Conservation (phyloP, 2,329 filamentous ascomycete species). For the Juglanconis oblonga region DNA sequence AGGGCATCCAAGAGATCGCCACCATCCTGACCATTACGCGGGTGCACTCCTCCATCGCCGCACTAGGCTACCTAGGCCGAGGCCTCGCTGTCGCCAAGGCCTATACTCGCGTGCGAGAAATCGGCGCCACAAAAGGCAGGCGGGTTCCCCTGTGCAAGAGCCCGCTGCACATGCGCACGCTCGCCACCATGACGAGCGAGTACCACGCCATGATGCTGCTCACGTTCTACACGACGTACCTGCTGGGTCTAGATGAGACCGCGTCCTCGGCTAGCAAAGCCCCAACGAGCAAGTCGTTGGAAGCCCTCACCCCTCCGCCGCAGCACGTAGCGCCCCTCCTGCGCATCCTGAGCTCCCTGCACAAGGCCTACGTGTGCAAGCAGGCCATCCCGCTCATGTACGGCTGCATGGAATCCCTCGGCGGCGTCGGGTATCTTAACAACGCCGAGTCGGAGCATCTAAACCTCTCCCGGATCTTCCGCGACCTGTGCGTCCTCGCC, state of each 20-base stretch:
- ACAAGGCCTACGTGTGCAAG: slow-evolving; percentile 58
- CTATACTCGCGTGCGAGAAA: slow-evolving; percentile 55
- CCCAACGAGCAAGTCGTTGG: slow-evolving; percentile 16
- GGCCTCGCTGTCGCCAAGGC: slow-evolving; percentile 56
- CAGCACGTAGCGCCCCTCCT: slow-evolving; percentile 43
- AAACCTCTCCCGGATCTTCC: slow-evolving; percentile 64
- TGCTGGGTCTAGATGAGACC: slow-evolving; percentile 53
- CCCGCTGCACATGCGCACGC: slow-evolving; percentile 54
- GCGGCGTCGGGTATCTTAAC: slow-evolving; percentile 64
- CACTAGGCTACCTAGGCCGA: slow-evolving; percentile 52
- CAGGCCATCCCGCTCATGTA: slow-evolving; percentile 47
- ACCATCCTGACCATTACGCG: slow-evolving; percentile 67
- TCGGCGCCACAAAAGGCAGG: slow-evolving; percentile 41
- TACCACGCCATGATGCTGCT: slow-evolving; percentile 58
- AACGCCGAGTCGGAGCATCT: slow-evolving; percentile 59
- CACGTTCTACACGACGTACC: slow-evolving; percentile 48
- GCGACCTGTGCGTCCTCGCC: slow-evolving; percentile 56
- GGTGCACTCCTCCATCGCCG: slow-evolving; percentile 53
- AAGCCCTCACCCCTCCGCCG: slow-evolving; percentile 30
- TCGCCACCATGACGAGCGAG: slow-evolving; percentile 53
- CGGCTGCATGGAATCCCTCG: slow-evolving; percentile 61
- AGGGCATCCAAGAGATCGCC: slow-evolving; percentile 66
- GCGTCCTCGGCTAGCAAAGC: slow-evolving; percentile 18
- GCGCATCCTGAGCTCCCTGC: slow-evolving; percentile 55
- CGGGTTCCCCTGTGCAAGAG: slow-evolving; percentile 48